Evolutionary conservation across 1,284 basidiomycete genomes (phyloP).

Genomic region (Boletus smithii): DNA sequence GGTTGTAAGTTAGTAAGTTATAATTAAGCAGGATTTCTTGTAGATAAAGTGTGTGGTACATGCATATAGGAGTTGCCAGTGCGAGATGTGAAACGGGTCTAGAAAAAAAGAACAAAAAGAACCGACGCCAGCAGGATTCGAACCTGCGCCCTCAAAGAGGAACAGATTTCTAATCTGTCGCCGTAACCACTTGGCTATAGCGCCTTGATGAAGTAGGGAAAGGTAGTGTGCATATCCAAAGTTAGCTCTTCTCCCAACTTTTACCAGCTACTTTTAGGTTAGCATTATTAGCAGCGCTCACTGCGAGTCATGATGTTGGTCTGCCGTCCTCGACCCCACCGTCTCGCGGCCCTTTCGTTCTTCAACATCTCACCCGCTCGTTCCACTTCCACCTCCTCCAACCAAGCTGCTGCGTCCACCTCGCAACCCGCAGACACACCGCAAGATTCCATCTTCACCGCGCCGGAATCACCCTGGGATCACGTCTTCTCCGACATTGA

Average conservation of each 20-base stretch:
- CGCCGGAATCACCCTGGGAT: conserved; percentile 50
- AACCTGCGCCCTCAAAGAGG: conserved; percentile 43
- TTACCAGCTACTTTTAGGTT: no score
- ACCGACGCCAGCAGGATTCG: conserved; percentile 40
- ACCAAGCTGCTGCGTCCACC: background rate
- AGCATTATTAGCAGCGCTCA: no score
- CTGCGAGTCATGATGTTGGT: no score
- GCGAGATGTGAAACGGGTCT: no score
- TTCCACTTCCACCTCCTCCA: background rate
- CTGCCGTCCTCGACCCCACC: conserved; percentile 10
- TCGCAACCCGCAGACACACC: conserved; percentile 15
- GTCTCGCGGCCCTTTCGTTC: conserved; percentile 5
- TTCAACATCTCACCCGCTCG: background rate
- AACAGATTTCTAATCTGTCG: conserved; percentile 50
- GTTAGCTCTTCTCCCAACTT: no score
- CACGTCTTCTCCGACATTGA: conserved; percentile 49
- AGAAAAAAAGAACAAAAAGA: no score
- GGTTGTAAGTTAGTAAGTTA: no score
- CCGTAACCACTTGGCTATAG: conserved; percentile 59
- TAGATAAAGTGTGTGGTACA: no score
- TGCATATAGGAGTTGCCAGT: no score
- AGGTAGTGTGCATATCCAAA: no score
- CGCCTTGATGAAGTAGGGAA: no score
- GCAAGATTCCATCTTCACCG: conserved; percentile 41
- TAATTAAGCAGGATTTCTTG: no score